Evolutionary conservation across 2,329 filamentous ascomycete genomes (phyloP).

Genomic region (Ambrosiella cleistominuta): DNA sequence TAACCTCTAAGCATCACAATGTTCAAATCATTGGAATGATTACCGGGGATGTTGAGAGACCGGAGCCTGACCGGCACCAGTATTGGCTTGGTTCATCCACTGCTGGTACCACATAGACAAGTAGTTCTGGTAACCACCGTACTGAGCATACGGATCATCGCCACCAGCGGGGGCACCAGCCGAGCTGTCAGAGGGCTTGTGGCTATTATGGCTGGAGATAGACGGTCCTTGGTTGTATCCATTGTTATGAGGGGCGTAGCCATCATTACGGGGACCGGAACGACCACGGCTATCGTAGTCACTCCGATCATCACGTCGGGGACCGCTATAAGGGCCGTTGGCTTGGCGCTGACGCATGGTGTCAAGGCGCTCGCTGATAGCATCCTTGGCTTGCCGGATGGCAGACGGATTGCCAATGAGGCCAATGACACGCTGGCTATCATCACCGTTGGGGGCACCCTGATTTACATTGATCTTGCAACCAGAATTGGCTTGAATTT

Average conservation of each 20-base stretch:
- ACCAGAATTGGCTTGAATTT: conserved; percentile 73
- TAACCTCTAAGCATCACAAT: not conserved
- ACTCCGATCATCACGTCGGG: conserved; percentile 9
- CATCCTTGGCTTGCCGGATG: conserved; percentile 63
- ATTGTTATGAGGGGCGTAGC: conserved; percentile 8
- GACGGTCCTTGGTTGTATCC: conserved; percentile 5
- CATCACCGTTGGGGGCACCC: conserved; percentile 44
- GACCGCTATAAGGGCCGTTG: conserved; percentile 1
- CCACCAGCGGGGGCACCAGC: conserved; percentile 21
- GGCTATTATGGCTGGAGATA: conserved; percentile 16
- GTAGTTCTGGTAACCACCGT: conserved; percentile 71
- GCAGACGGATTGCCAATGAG: conserved; percentile 62
- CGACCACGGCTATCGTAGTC: conserved; percentile 6
- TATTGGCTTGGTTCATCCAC: conserved; percentile 27
- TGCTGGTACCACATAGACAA: conserved; percentile 68
- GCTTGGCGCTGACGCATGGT: conserved; percentile 23
- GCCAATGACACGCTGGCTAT: conserved; percentile 72
- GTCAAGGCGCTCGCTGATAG: conserved; percentile 84
- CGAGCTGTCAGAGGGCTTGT: conserved; percentile 24
- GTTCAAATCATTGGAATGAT: not conserved
- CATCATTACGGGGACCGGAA: conserved; percentile 7
- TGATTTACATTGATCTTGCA: conserved; percentile 93
- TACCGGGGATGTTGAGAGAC: conserved; percentile 13
- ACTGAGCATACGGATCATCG: conserved; percentile 58
- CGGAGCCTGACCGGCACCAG: conserved; percentile 16